Percentiles rank a stretch among this genome's conserved stretches.
These are phyloP conservation scores for Verticillium zaregamsianum DNA, from an alignment of 2,329 filamentous ascomycete genomes.

Conservation along the genomic window DNA sequence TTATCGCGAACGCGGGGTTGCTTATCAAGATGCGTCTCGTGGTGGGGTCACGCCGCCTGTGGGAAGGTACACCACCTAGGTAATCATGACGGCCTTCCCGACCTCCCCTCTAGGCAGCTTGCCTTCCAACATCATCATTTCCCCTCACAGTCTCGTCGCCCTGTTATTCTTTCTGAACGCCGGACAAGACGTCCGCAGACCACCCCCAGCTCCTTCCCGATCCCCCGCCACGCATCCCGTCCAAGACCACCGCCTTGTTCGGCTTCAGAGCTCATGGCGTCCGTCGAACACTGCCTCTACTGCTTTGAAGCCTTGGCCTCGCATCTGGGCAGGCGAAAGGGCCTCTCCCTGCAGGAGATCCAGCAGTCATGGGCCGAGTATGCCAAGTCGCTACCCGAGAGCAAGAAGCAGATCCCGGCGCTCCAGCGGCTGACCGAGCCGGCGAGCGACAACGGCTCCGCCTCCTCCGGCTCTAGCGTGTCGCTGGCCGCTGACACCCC, in stretches of 20 bases:
- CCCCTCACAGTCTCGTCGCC: background rate
- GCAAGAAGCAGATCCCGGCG: constrained; percentile 37
- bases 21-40: background rate
- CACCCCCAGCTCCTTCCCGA: background rate
- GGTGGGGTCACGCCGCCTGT: background rate
- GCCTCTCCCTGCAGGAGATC: constrained; percentile 64
- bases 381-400: constrained; percentile 17
- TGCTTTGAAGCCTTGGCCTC: constrained; percentile 87
- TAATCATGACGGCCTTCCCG: background rate
- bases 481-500: constrained; percentile 36
- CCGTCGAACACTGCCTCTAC: constrained; percentile 78
- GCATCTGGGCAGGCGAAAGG: constrained; percentile 64
- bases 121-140: background rate
- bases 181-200: background rate
- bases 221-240: background rate
- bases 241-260: background rate
- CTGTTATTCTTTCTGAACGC: constrained; percentile 1
- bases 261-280: constrained; percentile 61
- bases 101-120: background rate
- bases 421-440: constrained; percentile 35
- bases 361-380: constrained; percentile 59
- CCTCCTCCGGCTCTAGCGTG: constrained; percentile 30
- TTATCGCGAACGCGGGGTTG: background rate
- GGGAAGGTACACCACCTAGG: background rate
- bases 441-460: constrained; percentile 20